phyloP scores from a whole-genome alignment of 495 filamentous ascomycete genomes.

The Aspergillus nanangensis region DNA sequence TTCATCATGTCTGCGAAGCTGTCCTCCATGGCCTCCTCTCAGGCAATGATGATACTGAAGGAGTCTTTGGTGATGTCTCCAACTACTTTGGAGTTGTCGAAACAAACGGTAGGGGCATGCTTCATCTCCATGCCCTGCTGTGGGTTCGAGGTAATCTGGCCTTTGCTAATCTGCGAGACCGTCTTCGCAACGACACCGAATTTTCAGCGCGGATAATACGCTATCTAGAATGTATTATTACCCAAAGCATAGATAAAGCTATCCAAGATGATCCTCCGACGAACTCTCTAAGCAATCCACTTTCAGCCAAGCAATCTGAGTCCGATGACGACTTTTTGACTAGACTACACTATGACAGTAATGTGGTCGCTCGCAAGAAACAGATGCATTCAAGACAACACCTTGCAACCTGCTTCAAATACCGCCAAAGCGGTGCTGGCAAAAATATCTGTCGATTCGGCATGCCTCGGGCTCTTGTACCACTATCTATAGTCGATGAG shows the following conservation, averaged over 20 bases:
- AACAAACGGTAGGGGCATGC: conserved; percentile 16
- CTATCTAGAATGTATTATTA: conserved; percentile 8
- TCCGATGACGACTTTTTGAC: background rate
- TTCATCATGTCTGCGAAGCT: conserved; percentile 8
- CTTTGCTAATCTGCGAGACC: conserved; percentile 6
- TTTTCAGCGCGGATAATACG: conserved; percentile 7
- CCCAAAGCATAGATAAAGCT: conserved; percentile 2
- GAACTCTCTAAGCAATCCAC: background rate
- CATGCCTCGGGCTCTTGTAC: conserved; percentile 7
- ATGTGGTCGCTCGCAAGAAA: background rate
- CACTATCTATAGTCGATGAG: conserved; percentile 4
- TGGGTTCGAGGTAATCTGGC: conserved; percentile 13
- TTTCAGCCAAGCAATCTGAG: background rate
- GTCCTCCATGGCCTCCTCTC: conserved; percentile 1
- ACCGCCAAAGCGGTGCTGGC: background rate
- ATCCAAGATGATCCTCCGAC: background rate
- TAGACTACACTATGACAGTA: background rate
- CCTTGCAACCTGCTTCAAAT: conserved; percentile 16
- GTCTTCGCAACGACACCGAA: conserved; percentile 2
- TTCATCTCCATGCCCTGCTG: conserved; percentile 11
- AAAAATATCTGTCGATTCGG: conserved; percentile 13
- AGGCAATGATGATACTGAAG: background rate
- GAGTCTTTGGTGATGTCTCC: conserved; percentile 9
- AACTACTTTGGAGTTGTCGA: conserved; percentile 16
- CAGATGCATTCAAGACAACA: conserved; percentile 1